Base-by-base conservation (phyloP, 2,329 filamentous ascomycete species). In the Fusarium continuum region DNA sequence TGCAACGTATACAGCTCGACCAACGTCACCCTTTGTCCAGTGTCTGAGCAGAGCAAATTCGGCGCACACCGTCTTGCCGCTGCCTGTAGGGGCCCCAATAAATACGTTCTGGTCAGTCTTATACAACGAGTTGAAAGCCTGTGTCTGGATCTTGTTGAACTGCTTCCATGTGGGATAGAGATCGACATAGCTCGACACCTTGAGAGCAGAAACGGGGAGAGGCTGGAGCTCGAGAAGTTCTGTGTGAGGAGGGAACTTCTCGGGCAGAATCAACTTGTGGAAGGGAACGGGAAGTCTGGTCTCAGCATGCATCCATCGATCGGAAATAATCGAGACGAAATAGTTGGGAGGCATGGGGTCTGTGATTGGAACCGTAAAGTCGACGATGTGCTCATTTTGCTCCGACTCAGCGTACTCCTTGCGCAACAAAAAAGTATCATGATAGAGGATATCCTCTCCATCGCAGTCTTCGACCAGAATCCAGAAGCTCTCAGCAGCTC, bases 261-360 rank as follows among this genome's bases (percentile, higher is more conserved):
- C 94, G 0, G 95, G 95, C 6, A 99, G 83, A 36, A 97, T 91
- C 23, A 99, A 83, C 75, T 97, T 97, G 75, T 96, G 91, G 80
- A 99, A 98, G 1, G 93, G 94, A 3, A 99, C 90, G 0, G 94
- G 90, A 49, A 99, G 82, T 73, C 93, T 93, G 2, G 93, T 97
- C 79, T 99, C 93, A 1, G 94, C 92, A 74, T 97, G 92, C 92
- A 99, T 97, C 95, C 95, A 99, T 68, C 95, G 85, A 76, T 99
- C 95, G 4, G 94, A 98, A 17, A 97, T 80, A 32, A 99, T 86
- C 0, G 93, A 95, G 70, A 99, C 92, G 78, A 99, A 99, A 80
- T 99, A 99, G 76, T 99, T 96, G 0, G 96, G 95, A 13, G 95
- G 95, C 91, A 98, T 96, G 0, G 96, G 96, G 69, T 99, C 95